These are phyloP conservation scores for Dryadomyces sulphureus DNA, from an alignment of 2,329 filamentous ascomycete genomes.

Conservation along the genomic window DNA sequence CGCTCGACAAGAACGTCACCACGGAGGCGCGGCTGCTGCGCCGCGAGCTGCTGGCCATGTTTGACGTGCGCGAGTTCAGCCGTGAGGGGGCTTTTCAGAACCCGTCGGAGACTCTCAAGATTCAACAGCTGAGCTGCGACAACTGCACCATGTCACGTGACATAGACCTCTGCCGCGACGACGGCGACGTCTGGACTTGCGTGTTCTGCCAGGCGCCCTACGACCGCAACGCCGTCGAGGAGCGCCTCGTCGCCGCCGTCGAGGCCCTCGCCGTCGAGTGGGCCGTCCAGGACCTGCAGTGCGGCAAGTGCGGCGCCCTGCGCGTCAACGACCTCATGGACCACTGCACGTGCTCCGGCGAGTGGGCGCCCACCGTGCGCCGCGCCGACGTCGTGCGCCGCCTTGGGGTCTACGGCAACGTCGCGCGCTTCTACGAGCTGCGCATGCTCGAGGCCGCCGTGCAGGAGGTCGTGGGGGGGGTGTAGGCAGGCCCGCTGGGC, in stretches of 20 bases:
- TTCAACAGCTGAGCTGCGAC: slow-evolving; percentile 70
- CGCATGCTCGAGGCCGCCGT: slow-evolving; percentile 69
- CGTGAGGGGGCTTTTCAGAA: slow-evolving; percentile 78
- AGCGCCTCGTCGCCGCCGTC: slow-evolving; percentile 62
- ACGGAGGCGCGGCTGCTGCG: slow-evolving; percentile 78
- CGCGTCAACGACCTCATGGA: slow-evolving; percentile 90
- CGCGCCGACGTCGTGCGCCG: slow-evolving; percentile 48
- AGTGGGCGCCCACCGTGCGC: slow-evolving; percentile 62
- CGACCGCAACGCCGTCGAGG: slow-evolving; percentile 69
- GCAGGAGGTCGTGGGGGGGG: slow-evolving; percentile 37
- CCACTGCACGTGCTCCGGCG: slow-evolving; percentile 83
- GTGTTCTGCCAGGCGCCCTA: slow-evolving; percentile 60
- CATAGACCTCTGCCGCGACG: slow-evolving; percentile 83
- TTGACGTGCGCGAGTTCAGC: slow-evolving; percentile 90
- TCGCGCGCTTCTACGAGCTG: slow-evolving; percentile 66
- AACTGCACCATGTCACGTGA: slow-evolving; percentile 83
- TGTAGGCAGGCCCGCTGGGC: too few species aligned
- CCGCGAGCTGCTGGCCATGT: slow-evolving; percentile 76
- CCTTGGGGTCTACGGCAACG: slow-evolving; percentile 56
- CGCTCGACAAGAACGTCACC: slow-evolving; percentile 77
- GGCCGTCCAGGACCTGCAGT: slow-evolving; percentile 83
- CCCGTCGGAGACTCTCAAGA: slow-evolving; percentile 58
- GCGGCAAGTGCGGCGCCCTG: slow-evolving; percentile 53
- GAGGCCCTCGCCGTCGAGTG: slow-evolving; percentile 65
- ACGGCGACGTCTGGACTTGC: slow-evolving; percentile 54